Percentiles rank a stretch among this genome's conserved stretches.
Evolutionary conservation across 2,329 filamentous ascomycete species (phyloP).

Genomic region (Berkeleyomyces rouxiae): DNA sequence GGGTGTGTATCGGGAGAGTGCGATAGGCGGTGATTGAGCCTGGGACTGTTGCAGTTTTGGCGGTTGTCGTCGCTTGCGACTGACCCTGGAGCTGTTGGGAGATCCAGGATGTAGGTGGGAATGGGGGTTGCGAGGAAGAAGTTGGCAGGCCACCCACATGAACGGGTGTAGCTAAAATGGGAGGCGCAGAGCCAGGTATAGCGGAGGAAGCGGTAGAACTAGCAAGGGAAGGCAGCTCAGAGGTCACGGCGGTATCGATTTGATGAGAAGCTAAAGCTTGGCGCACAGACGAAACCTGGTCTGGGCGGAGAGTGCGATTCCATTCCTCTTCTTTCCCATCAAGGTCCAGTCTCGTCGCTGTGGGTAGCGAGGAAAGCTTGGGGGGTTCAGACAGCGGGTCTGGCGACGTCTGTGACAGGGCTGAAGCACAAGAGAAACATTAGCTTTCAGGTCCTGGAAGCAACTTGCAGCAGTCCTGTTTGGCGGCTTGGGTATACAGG

Average conservation of each 20-base stretch:
- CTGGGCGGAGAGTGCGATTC: constrained; percentile 35
- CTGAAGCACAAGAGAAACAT: constrained; percentile 20
- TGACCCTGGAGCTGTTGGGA: neutral
- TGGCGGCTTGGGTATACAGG: neutral
- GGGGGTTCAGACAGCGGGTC: constrained; percentile 36
- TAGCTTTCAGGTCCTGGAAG: constrained; percentile 2
- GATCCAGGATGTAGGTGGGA: neutral
- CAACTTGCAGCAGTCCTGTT: neutral
- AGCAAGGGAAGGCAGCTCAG: neutral
- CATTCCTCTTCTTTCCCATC: constrained; percentile 37
- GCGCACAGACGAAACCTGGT: constrained; percentile 7
- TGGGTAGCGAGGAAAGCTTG: constrained; percentile 32
- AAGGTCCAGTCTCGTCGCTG: constrained; percentile 28
- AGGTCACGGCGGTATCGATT: neutral
- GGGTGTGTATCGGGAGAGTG: neutral
- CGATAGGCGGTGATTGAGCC: neutral
- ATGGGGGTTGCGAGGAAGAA: constrained; percentile 1
- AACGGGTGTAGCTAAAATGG: neutral
- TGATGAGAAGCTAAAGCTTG: constrained; percentile 2
- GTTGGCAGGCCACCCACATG: neutral
- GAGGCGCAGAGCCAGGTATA: neutral
- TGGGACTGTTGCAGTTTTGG: neutral
- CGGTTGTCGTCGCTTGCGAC: neutral
- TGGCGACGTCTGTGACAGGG: constrained; percentile 42
- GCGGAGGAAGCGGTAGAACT: neutral